These are phyloP conservation scores for Chaetomium sp. DNA, from an alignment of 2,329 filamentous ascomycete species.

Conservation along the genomic window DNA sequence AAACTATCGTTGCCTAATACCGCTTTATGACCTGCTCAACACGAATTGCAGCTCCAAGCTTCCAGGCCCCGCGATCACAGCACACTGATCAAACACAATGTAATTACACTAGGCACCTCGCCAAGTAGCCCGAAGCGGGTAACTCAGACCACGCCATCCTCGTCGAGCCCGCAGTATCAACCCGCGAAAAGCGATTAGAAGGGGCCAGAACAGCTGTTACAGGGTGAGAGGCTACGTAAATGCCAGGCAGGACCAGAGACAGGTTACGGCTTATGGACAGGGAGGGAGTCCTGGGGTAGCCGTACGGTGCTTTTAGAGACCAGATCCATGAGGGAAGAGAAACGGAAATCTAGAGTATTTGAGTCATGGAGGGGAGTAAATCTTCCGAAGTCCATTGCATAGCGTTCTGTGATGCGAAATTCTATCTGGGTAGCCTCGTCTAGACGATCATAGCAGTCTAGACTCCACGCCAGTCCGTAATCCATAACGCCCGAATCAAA, in stretches of 20 bases:
- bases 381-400: too few relatives aligned
- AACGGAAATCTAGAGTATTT: neutral
- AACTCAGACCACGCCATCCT: neutral
- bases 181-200: neutral
- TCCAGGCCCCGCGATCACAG: too few relatives aligned
- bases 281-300: neutral
- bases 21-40: too few relatives aligned
- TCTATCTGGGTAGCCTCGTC: too few relatives aligned
- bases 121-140: neutral
- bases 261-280: neutral
- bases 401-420: too few relatives aligned
- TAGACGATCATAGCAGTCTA: too few relatives aligned
- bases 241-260: constrained; percentile 1
- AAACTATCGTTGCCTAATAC: too few relatives aligned
- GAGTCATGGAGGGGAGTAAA: neutral
- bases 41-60: too few relatives aligned
- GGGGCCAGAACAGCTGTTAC: neutral
- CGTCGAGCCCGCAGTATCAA: neutral
- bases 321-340: neutral
- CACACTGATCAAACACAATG: too few relatives aligned
- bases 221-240: neutral
- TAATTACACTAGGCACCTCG: neutral
- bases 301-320: neutral
- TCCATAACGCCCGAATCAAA: neutral
- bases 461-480: too few relatives aligned